Conservation (phyloP, 345 rosid species). For the Eutrema yunnanense region DNA sequence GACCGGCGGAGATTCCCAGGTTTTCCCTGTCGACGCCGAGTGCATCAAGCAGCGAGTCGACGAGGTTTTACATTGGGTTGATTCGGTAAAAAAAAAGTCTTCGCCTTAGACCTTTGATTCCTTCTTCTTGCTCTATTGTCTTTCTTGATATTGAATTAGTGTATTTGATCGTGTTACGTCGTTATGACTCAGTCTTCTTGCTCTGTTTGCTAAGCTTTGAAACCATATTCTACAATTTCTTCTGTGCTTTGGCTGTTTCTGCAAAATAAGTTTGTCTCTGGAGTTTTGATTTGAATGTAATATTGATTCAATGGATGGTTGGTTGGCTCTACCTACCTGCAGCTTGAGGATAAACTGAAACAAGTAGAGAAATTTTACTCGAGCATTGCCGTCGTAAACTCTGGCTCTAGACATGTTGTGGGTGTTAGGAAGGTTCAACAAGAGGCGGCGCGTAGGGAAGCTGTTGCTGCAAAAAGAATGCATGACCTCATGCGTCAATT, state of each 20-base stretch:
- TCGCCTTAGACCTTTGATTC: background rate
- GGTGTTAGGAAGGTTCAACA: constrained; percentile 64
- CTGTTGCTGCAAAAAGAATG: constrained; percentile 87
- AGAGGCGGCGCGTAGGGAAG: constrained; percentile 63
- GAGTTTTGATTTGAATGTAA: background rate
- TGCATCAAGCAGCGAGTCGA: constrained; percentile 43
- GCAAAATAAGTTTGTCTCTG: background rate
- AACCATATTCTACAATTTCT: background rate
- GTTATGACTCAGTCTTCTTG: background rate
- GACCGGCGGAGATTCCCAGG: constrained; percentile 21
- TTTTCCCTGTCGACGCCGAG: constrained; percentile 29
- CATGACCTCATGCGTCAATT: constrained; percentile 88
- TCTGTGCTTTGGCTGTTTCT: background rate
- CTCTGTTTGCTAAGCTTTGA: background rate
- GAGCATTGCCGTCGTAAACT: constrained; percentile 37
- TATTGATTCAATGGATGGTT: background rate
- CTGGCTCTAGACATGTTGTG: constrained; percentile 41
- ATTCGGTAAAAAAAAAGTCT: constrained; percentile 39
- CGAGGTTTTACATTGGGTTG: constrained; percentile 49
- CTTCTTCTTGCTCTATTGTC: background rate
- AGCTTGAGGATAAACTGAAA: constrained; percentile 72
- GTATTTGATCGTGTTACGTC: background rate
- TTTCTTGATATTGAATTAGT: background rate
- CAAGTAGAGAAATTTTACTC: constrained; percentile 61
- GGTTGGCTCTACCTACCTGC: constrained; percentile 4